These are phyloP conservation scores for Pseudocercospora ulei DNA, from an alignment of 2,329 filamentous ascomycete species.

Conservation along the genomic window DNA sequence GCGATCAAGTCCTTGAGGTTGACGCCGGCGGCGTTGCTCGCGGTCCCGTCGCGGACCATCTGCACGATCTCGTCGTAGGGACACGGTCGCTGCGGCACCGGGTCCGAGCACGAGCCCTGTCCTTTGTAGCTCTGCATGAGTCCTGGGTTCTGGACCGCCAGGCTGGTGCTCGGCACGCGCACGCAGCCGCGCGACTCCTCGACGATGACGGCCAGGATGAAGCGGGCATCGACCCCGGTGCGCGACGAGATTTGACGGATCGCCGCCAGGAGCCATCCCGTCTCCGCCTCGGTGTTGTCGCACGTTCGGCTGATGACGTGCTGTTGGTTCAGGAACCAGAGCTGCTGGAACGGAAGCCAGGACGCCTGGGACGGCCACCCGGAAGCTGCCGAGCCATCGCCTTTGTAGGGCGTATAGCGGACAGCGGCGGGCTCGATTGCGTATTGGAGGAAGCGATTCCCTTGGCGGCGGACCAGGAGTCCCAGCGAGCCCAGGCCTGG, in stretches of 20 bases:
- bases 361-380: slow-evolving; percentile 9
- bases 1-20: slow-evolving; percentile 37
- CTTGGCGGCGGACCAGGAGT: neutral
- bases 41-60: slow-evolving; percentile 39
- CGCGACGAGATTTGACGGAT: slow-evolving; percentile 31
- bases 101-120: slow-evolving; percentile 21
- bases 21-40: slow-evolving; percentile 36
- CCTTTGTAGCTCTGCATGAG: slow-evolving; percentile 41
- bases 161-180: slow-evolving; percentile 37
- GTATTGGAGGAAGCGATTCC: slow-evolving; percentile 4
- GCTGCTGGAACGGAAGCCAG: slow-evolving; percentile 9
- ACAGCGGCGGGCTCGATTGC: neutral
- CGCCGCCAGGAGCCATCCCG: slow-evolving; percentile 34
- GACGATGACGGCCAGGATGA: slow-evolving; percentile 38
- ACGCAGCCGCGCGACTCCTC: slow-evolving; percentile 42
- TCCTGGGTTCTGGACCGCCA: slow-evolving; percentile 39
- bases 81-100: slow-evolving; percentile 34
- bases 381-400: slow-evolving; percentile 9
- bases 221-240: slow-evolving; percentile 35
- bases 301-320: neutral
- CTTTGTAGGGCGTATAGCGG: slow-evolving; percentile 20
- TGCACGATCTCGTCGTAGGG: slow-evolving; percentile 32
- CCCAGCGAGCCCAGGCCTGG: neutral
- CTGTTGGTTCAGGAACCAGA: slow-evolving; percentile 7
- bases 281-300: slow-evolving; percentile 34